phyloP scores from a whole-genome alignment of 352 stramenopile genomes.

The Paralagenidium karlingii region DNA sequence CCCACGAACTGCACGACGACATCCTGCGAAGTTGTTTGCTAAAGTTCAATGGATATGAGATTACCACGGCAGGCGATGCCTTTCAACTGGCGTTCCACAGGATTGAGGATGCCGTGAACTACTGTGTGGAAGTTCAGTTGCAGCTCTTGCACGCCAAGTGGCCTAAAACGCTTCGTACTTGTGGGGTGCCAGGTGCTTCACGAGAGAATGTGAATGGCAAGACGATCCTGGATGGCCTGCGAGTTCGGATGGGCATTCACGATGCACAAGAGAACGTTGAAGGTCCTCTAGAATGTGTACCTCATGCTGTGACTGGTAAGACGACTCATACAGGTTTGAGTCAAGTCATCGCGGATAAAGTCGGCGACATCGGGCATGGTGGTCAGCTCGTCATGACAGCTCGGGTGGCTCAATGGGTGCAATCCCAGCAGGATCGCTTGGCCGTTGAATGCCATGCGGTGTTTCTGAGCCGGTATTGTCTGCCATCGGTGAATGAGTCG shows the following conservation, averaged over 20 bases:
- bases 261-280: conserved; percentile 23
- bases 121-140: conserved; percentile 33
- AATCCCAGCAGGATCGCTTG: too few species aligned
- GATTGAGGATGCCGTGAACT: conserved; percentile 34
- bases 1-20: conserved; percentile 47
- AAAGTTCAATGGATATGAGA: conserved; percentile 32
- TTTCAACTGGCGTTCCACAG: conserved; percentile 49
- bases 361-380: conserved; percentile 26
- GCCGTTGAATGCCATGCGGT: too few species aligned
- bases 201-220: too few species aligned
- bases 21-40: conserved; percentile 22
- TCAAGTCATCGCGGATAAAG: conserved; percentile 33
- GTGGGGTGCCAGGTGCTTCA: conserved; percentile 10
- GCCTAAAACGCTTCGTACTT: conserved; percentile 30
- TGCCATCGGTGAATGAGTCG: too few species aligned
- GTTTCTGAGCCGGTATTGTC: too few species aligned
- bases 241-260: conserved; percentile 41
- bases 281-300: conserved; percentile 22
- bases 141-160: conserved; percentile 20
- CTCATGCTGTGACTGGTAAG: conserved; percentile 29
- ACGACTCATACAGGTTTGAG: conserved; percentile 35
- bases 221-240: conserved; percentile 27
- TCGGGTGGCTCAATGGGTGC: conserved; percentile 29
- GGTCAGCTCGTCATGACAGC: conserved; percentile 34
- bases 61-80: conserved; percentile 33